Conservation (phyloP, 2,329 filamentous ascomycete species). For the Colletotrichum limetticola region DNA sequence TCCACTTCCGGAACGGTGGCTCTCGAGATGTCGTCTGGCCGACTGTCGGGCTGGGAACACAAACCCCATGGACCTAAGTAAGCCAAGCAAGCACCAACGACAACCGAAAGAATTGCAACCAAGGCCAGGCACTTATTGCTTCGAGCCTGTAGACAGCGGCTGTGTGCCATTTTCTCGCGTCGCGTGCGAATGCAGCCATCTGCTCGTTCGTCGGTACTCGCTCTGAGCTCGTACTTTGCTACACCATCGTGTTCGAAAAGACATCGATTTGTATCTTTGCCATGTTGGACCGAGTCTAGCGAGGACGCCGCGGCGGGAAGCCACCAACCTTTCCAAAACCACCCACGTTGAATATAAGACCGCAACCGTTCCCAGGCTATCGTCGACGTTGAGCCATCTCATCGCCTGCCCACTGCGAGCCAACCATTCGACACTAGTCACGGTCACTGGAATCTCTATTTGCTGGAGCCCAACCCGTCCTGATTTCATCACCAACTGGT, state of each 20-base stretch:
- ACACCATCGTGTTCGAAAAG: conserved; percentile 24
- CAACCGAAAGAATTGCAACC: background rate
- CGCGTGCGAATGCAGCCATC: background rate
- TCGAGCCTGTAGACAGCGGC: background rate
- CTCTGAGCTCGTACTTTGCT: conserved; percentile 4
- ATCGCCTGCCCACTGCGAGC: background rate
- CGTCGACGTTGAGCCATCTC: conserved; percentile 28
- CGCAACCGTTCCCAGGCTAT: conserved; percentile 30
- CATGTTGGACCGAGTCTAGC: conserved; percentile 5
- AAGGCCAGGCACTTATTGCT: background rate
- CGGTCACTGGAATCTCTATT: background rate
- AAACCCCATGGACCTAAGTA: background rate
- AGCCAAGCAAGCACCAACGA: background rate
- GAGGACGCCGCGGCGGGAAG: background rate
- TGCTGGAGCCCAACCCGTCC: background rate
- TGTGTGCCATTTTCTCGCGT: background rate
- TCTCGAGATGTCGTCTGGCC: background rate
- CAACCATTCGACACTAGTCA: conserved; percentile 6
- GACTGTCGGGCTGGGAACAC: background rate
- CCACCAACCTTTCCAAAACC: conserved; percentile 3
- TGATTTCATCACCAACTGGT: background rate
- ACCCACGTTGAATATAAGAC: conserved; percentile 35
- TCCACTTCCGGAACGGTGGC: background rate
- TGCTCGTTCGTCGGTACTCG: background rate
- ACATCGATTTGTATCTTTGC: background rate